A percentile compares a stretch with the other conserved stretches of the same genome.
Evolutionary conservation across 441 rosid species (phyloP).

Genomic region (Populus trichocarpa): DNA sequence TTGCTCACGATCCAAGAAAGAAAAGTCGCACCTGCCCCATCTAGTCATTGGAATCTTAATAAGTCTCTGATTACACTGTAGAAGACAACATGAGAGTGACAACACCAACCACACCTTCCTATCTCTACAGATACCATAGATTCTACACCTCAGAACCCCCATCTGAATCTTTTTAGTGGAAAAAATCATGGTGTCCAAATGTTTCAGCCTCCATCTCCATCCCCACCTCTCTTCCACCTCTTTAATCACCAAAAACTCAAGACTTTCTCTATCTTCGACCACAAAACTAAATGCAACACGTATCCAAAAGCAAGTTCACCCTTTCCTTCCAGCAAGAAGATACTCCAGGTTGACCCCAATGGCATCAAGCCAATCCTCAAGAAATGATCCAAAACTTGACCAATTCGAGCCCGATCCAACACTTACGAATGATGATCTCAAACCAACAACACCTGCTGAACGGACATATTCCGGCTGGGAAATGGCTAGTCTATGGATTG

Average conservation of each 20-base stretch:
- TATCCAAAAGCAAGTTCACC: background rate
- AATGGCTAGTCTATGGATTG: constrained; percentile 89
- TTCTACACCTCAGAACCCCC: constrained; percentile 16
- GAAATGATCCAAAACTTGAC: constrained; percentile 14
- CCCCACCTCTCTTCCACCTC: constrained; percentile 15
- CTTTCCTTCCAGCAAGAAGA: background rate
- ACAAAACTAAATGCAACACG: constrained; percentile 7
- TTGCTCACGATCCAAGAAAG: background rate
- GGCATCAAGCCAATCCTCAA: constrained; percentile 29
- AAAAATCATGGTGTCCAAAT: constrained; percentile 49
- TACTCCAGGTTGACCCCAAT: constrained; percentile 26
- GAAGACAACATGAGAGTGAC: constrained; percentile 11
- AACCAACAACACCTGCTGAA: constrained; percentile 52
- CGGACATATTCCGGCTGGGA: constrained; percentile 70
- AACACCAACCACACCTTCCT: constrained; percentile 17
- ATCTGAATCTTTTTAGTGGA: constrained; percentile 23
- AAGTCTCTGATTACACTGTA: background rate
- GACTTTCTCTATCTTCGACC: constrained; percentile 11
- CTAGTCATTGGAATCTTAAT: background rate
- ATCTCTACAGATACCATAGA: constrained; percentile 22
- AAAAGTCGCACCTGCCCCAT: background rate
- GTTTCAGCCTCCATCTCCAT: constrained; percentile 48
- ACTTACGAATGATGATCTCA: constrained; percentile 81
- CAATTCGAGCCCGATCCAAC: constrained; percentile 47
- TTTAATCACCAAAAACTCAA: constrained; percentile 21